Conservation (phyloP, 495 filamentous ascomycete species). For the Aspergillus nanangensis region DNA sequence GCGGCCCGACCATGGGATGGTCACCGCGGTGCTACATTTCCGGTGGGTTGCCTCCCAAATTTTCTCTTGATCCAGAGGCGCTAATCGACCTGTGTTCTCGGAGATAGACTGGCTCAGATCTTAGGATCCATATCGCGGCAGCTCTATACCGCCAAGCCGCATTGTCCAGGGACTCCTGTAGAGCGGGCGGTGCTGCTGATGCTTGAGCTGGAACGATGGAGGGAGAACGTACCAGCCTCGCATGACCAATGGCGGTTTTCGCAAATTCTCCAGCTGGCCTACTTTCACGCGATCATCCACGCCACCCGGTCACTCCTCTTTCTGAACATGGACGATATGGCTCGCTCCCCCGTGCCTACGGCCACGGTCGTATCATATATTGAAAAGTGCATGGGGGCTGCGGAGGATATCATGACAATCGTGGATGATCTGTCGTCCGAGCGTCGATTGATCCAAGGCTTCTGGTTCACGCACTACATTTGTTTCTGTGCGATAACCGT, state of each 20-base stretch:
- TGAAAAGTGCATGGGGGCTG: not conserved
- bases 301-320: too few species aligned
- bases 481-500: constrained; percentile 31
- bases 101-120: too few species aligned
- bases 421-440: constrained; percentile 14
- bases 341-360: constrained; percentile 21
- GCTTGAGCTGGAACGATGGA: too few species aligned
- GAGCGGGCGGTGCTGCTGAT: too few species aligned
- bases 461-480: constrained; percentile 37
- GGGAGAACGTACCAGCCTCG: constrained; percentile 14
- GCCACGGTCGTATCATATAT: not conserved
- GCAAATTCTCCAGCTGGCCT: constrained; percentile 17
- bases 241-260: constrained; percentile 15
- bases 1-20: too few species aligned
- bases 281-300: constrained; percentile 23
- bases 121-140: too few species aligned
- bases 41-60: constrained; percentile 2
- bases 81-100: too few species aligned
- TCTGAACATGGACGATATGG: too few species aligned
- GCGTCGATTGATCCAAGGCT: constrained; percentile 21
- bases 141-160: too few species aligned
- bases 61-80: too few species aligned
- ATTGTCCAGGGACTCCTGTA: too few species aligned
- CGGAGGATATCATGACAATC: constrained; percentile 6
- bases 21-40: constrained; percentile 13